Evolutionary conservation across 2,329 filamentous ascomycete species (phyloP), one percentile per base, ranked within the genome.

Genomic region (Paradendryphiella salina): DNA sequence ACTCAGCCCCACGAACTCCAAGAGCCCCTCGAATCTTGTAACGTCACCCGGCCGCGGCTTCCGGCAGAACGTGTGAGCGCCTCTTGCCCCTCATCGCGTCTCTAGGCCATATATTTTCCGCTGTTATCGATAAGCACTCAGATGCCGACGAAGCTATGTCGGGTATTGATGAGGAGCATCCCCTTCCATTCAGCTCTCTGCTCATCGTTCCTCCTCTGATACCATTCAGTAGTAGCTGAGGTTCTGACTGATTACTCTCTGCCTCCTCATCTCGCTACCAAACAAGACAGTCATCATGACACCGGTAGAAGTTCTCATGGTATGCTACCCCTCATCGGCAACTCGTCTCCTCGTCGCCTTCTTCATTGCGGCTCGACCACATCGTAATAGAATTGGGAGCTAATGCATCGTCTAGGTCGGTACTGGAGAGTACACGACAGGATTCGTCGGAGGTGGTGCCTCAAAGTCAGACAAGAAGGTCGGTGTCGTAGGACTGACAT

Each of bases 371-470:
- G 33, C 18, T 21, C 14, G 23, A 29, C 18, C 44, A 39, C 14
- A 32, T 34, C 36, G 23, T 21, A 32, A 34, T 17, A 40, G 18
- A 15, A 23, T 13, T 15, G n/a, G n/a, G 31, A 37, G 49, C 59
- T 63, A 40, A 66, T 41, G 7, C 32, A 26, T 26, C 20, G 32
- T 41, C 21, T 42, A 74, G 88, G 84, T 96, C 52, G 92, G 92
- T 59, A 96, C 92, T 9, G 93, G 92, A 67, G 92, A 96, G 81
- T 96, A 96, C 81, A 96, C 93, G 65, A 96, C 93, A 35, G 92
- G 92, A 50, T 96, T 94, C 64, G 91, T 96, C 50, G 90, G 89
- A 50, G 86, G 85, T 54, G 88, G 87, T 52, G 87, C 86, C 43
- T 96, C 90, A 3, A 86, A 83, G 9, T 96, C 90, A 41, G 93